Conservation (phyloP, 2,329 filamentous ascomycete species). For the Bipolaris sorokiniana region DNA sequence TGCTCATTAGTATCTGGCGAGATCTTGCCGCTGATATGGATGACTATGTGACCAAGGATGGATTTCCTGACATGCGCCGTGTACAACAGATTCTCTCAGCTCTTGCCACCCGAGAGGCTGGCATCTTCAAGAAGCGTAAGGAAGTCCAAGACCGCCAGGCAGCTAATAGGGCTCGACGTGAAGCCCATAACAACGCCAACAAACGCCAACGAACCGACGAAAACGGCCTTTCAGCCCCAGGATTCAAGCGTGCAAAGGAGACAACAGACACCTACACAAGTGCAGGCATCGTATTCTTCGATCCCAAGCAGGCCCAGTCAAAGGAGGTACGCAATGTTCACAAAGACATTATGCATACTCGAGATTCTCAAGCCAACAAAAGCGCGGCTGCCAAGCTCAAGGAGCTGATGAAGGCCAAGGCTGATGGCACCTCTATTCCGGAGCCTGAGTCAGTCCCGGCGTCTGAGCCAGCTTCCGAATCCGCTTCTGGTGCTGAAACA, state of each 20-base stretch:
- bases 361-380: conserved; percentile 79
- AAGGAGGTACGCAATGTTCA: conserved; percentile 64
- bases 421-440: conserved; percentile 35
- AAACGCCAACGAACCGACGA: conserved; percentile 44
- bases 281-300: conserved; percentile 45
- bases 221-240: conserved; percentile 27
- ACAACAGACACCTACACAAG: conserved; percentile 44
- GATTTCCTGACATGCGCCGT: conserved; percentile 82
- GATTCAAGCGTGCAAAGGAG: conserved; percentile 45
- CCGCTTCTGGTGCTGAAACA: conserved; percentile 43
- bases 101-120: conserved; percentile 89
- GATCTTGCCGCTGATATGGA: conserved; percentile 91
- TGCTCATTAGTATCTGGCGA: conserved; percentile 94
- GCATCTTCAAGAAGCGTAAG: conserved; percentile 87
- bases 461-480: conserved; percentile 21
- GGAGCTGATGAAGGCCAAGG: conserved; percentile 66
- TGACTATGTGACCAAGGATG: conserved; percentile 95
- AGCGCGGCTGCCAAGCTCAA: conserved; percentile 89
- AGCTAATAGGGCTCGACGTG: conserved; percentile 67
- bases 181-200: conserved; percentile 49
- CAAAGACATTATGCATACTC: conserved; percentile 86
- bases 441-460: conserved; percentile 29
- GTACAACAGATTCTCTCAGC: conserved; percentile 88
- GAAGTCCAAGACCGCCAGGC: conserved; percentile 84
- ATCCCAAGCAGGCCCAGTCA: conserved; percentile 46